Base-by-base conservation (phyloP, 225 moss, liverwort and hornwort genomes). In the Straminergon stramineum region DNA sequence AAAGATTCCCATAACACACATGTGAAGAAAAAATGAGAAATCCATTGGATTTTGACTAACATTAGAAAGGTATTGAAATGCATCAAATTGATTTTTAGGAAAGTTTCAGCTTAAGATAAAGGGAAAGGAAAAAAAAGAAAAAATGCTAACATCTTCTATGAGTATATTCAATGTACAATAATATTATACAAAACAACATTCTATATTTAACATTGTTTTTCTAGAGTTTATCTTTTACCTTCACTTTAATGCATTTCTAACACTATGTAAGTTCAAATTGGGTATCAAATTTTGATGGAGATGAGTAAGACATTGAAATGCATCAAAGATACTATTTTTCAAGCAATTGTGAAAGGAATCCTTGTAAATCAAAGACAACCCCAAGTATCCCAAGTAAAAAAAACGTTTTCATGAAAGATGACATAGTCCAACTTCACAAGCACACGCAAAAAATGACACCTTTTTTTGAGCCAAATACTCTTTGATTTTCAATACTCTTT, bases 121-220 rank as follows among this genome's bases (percentile, higher is more conserved):
- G 22, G 9, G 9, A 27, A 14, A 13, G 4, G 3, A 7, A 26
- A 43, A 9, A 15, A 2, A 73, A 2, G 9, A 7, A 26, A 73
- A 10, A 15, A 2, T 43, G 1, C 1, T 16, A 43, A 43, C 10
- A 28, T 28, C 3, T 45, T 1, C 6, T 43, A 6, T 0, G 0
- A 45, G 0, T 73, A 74, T 9, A 45, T 45, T 45, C 30, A 48
- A 31, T 31, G 1, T 73, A 17, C 34, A 53, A 22, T 5, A 76
- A 52, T 34, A 52, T 53, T 76, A 4, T 20, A 75, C 12, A 75
- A 51, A 52, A 13, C 3, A 76, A 76, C 5, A 34, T 34, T 53
- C 0, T 21, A 21, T 34, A 34, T 6, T 13, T 8, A 8, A 53
- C 8, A 76, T 34, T 76, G 8, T 52, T 52, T 34, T 2, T 17